Conservation (phyloP, 2,329 filamentous ascomycete genomes). For the Venturiaceae sp. region DNA sequence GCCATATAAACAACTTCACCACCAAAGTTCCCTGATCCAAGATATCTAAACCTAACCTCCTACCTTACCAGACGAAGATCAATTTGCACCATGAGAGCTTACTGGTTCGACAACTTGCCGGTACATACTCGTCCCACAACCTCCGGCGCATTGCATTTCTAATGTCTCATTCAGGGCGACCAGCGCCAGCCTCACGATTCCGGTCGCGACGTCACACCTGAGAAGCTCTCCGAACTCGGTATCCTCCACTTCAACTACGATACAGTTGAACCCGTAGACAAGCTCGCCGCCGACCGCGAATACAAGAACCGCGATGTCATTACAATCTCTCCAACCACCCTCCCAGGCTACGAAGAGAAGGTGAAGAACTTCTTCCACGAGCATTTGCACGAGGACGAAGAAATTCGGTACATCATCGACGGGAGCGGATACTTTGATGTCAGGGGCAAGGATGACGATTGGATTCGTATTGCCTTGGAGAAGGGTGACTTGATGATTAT, state of each 20-base stretch:
- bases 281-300: slow-evolving; percentile 61
- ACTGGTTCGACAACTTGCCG: slow-evolving; percentile 59
- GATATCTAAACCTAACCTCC: too few relatives aligned
- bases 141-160: slow-evolving; percentile 5
- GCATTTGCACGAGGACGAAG: slow-evolving; percentile 96
- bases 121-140: slow-evolving; percentile 28
- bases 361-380: slow-evolving; percentile 91
- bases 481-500: slow-evolving; percentile 89
- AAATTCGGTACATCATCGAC: slow-evolving; percentile 88
- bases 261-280: slow-evolving; percentile 57
- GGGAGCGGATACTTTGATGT: slow-evolving; percentile 93
- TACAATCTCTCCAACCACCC: slow-evolving; percentile 72
- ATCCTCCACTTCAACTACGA: slow-evolving; percentile 68
- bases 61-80: too few relatives aligned
- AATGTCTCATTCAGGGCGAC: slow-evolving; percentile 57
- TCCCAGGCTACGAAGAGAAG: slow-evolving; percentile 86
- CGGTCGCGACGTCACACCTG: slow-evolving; percentile 54
- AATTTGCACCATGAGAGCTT: slow-evolving; percentile 60
- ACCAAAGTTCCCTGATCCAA: not conserved
- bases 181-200: slow-evolving; percentile 88
- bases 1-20: not conserved
- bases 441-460: slow-evolving; percentile 68
- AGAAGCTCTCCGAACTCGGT: slow-evolving; percentile 63
- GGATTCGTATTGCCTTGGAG: slow-evolving; percentile 77
- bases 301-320: slow-evolving; percentile 97